Percentiles rank a stretch among this genome's conserved stretches.
Conservation (phyloP, 257 asterid species). For the Cruciata laevipes region DNA sequence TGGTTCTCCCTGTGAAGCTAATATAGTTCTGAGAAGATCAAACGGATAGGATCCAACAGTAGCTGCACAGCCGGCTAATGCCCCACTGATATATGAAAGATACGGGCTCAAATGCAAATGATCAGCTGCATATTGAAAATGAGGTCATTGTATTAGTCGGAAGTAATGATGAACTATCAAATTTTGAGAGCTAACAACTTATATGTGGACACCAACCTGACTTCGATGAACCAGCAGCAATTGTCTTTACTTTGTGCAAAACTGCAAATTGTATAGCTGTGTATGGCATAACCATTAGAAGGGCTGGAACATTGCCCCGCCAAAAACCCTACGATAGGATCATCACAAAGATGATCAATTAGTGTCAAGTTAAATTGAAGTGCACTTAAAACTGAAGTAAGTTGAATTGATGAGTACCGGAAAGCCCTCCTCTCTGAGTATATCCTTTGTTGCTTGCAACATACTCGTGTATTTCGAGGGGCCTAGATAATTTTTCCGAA, state of each 20-base stretch:
- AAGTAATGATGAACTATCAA: not conserved
- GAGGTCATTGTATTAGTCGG: conserved; percentile 17
- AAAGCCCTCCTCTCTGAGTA: conserved; percentile 88
- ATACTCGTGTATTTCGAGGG: conserved; percentile 76
- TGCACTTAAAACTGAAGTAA: not conserved
- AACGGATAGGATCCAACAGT: conserved; percentile 95
- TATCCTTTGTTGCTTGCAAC: conserved; percentile 88
- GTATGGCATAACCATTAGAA: conserved; percentile 96
- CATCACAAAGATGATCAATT: not conserved
- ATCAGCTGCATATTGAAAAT: conserved; percentile 53
- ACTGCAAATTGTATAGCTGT: conserved; percentile 88
- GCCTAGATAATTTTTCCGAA: conserved; percentile 39
- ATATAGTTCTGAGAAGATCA: conserved; percentile 84
- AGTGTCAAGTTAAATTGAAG: not conserved
- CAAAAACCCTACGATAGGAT: conserved; percentile 65
- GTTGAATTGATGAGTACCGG: conserved; percentile 35
- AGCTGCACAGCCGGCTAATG: conserved; percentile 93
- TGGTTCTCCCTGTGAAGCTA: conserved; percentile 99
- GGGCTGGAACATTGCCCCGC: conserved; percentile 96
- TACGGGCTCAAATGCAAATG: conserved; percentile 68
- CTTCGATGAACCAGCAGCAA: conserved; percentile 84
- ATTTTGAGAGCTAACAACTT: not conserved
- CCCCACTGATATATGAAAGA: conserved; percentile 84
- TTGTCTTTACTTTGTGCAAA: conserved; percentile 65
- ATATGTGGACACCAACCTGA: conserved; percentile 42